Base-by-base conservation (phyloP, 2,329 filamentous ascomycete species). In the Tolypocladium ophioglossoides region DNA sequence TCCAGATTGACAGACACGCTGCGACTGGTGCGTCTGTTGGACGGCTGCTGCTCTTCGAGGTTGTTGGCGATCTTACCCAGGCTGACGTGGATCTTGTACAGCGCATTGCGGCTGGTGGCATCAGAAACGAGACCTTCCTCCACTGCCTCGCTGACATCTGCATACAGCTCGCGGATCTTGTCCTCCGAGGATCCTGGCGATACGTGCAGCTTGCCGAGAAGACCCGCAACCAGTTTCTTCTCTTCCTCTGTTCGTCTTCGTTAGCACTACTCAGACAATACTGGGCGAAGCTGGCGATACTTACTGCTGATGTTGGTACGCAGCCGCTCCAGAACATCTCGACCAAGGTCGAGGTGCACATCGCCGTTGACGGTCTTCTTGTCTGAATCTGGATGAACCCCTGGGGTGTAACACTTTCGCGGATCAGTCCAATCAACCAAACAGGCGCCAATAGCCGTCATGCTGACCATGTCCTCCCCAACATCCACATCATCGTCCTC, bases 361-460 rank as follows among this genome's bases (percentile, higher is more conserved):
- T 91, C 86, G 10, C 86, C 86, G 58, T 87, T 86, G 18, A 88
- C 79, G 52, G 74, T 76, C 72, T 79, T 85, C 69, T 81, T 85
- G 52, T 80, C 77, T 1, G 74, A 75, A 50, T 87, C 81, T 55
- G 74, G 71, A 1, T 77, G 63, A 1, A 72, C 62, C 5, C 70
- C 74, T 59, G 73, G 78, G 54, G 68, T 78, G 71, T 72, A 87
- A 72, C 74, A 89, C 68, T 95, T 91, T 51, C 92, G 78, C 39
- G 91, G 91, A 68, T 97, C 92, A 0, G 92, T 97, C 94, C 92
- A 97, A 67, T 97, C 92, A 0, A 91, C 83, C 9, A 97, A 74
- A 64, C 91, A 92, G 3, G 88, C 84, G 1, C 89, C 90, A 55
- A 95, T 88, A 3, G 85, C 82, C 46, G 82, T 79, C 59, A 95